Percentiles rank a stretch among this genome's conserved stretches.
Conservation (phyloP, 2,329 filamentous ascomycete genomes). For the Pleomassaria siparia region DNA sequence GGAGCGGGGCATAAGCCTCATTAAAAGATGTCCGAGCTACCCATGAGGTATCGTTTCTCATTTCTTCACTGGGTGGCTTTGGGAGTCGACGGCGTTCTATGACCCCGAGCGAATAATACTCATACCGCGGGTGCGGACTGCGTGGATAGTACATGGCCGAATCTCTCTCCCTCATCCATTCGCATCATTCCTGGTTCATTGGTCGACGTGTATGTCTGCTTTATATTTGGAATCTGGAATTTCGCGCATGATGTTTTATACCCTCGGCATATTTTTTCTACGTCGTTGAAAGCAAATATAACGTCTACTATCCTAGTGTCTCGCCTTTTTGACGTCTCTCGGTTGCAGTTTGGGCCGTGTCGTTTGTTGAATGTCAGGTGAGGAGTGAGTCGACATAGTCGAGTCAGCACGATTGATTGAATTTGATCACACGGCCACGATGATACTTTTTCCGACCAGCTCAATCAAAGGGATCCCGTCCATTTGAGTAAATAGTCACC, state of each 20-base stretch:
- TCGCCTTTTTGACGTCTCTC: too few relatives aligned
- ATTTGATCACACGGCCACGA: too few relatives aligned
- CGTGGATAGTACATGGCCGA: too few relatives aligned
- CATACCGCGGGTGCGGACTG: too few relatives aligned
- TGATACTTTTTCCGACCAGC: too few relatives aligned
- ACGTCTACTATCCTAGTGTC: neutral
- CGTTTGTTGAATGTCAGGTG: too few relatives aligned
- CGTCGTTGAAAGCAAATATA: slow-evolving; percentile 1
- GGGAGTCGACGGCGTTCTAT: too few relatives aligned
- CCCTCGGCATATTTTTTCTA: slow-evolving; percentile 7
- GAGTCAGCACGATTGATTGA: neutral
- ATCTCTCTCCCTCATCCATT: neutral
- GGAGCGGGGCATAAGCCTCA: slow-evolving; percentile 17
- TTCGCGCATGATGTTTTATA: slow-evolving; percentile 11
- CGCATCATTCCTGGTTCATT: neutral
- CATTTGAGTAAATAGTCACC: too few relatives aligned
- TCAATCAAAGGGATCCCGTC: too few relatives aligned
- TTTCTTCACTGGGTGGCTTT: neutral
- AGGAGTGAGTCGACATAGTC: neutral
- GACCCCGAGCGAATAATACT: too few relatives aligned
- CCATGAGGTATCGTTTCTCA: neutral
- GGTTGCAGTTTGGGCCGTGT: too few relatives aligned
- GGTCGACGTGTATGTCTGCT: too few relatives aligned
- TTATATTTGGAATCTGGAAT: slow-evolving; percentile 1
- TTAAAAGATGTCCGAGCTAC: neutral